A percentile compares a stretch with the other conserved stretches of the same genome.
Conservation (phyloP, 192 early-diverging fungal genomes). For the Pilaira anomala region DNA sequence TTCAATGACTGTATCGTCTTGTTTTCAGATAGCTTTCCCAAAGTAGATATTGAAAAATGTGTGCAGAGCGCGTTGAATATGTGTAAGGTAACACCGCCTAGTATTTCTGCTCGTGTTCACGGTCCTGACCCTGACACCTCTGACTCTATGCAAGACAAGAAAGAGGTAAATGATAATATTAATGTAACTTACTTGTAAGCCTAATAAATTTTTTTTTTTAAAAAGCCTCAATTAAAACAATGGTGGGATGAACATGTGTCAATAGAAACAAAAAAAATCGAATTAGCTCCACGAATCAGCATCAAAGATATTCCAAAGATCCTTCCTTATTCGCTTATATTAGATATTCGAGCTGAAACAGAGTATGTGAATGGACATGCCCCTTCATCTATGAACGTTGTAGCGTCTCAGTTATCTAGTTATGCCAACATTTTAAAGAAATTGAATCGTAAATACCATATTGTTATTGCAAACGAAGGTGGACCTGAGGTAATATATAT, state of each 20-base stretch:
- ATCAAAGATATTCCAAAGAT: constrained; percentile 46
- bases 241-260: constrained; percentile 54
- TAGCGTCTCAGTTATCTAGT: constrained; percentile 39
- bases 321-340: constrained; percentile 45
- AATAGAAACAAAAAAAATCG: constrained; percentile 44
- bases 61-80: constrained; percentile 57
- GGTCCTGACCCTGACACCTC: constrained; percentile 30
- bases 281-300: constrained; percentile 55
- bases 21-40: constrained; percentile 56
- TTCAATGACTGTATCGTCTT: constrained; percentile 62
- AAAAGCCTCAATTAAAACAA: not conserved
- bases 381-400: constrained; percentile 52
- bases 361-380: constrained; percentile 55
- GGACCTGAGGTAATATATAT: constrained; percentile 49
- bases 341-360: constrained; percentile 56
- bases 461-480: constrained; percentile 44
- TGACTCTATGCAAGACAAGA: not conserved
- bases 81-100: constrained; percentile 69
- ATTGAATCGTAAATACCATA: constrained; percentile 52
- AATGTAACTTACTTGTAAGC: too few relatives aligned
- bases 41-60: constrained; percentile 71
- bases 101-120: constrained; percentile 40
- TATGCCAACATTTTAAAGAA: constrained; percentile 42
- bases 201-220: not conserved
- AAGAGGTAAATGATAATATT: not conserved